Evolutionary conservation across 768 basidiomycete genomes (phyloP).

Genomic region (Tricholoma bakamatsutake): DNA sequence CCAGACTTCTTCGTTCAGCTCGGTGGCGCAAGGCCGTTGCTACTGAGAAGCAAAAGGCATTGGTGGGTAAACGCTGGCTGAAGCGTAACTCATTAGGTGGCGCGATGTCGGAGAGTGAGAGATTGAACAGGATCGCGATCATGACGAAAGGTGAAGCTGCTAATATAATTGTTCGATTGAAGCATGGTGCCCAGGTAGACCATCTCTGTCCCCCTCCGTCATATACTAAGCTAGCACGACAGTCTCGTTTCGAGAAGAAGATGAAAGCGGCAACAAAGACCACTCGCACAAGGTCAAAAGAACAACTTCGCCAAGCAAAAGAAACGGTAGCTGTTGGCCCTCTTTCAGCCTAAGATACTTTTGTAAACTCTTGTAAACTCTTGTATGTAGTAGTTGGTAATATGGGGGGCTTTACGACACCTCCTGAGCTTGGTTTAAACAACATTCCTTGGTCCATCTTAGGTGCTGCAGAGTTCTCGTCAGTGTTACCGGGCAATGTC

Average conservation of each 20-base stretch:
- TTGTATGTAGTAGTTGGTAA: background rate
- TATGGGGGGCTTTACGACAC: background rate
- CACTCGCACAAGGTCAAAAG: constrained; percentile 35
- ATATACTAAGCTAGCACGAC: constrained; percentile 1
- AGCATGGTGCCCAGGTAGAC: constrained; percentile 66
- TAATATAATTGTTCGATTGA: constrained; percentile 70
- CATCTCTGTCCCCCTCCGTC: background rate
- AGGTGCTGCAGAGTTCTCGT: too few relatives aligned
- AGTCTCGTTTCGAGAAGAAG: constrained; percentile 57
- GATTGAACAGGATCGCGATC: constrained; percentile 27
- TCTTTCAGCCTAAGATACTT: constrained; percentile 12
- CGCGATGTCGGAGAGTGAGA: constrained; percentile 12
- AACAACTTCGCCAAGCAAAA: constrained; percentile 42
- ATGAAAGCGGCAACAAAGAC: constrained; percentile 33
- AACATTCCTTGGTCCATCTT: too few relatives aligned
- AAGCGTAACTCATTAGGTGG: constrained; percentile 18
- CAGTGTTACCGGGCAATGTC: background rate
- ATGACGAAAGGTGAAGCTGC: constrained; percentile 79
- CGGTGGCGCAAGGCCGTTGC: constrained; percentile 62
- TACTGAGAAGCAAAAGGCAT: constrained; percentile 50
- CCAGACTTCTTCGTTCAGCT: constrained; percentile 57
- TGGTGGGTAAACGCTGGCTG: constrained; percentile 50
- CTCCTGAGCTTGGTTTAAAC: background rate
- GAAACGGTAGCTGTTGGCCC: constrained; percentile 62
- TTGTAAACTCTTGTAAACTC: background rate